These are phyloP conservation scores for Hypoxylon sp. DNA, from an alignment of 2,329 filamentous ascomycete species.

Conservation along the genomic window DNA sequence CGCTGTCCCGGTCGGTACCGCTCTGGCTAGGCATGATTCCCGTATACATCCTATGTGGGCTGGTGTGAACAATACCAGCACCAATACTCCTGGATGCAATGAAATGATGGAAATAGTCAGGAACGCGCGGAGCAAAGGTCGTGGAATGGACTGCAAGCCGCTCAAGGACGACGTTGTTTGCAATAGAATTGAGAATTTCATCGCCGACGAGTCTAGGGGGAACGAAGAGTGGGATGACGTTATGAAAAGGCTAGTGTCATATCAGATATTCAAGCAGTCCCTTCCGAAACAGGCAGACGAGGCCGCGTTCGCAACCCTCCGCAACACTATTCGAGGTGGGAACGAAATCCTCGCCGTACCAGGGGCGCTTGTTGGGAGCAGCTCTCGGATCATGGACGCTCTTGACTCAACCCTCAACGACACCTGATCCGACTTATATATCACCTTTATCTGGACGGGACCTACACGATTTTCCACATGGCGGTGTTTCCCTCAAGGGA, in stretches of 20 bases:
- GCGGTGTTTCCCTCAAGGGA: no score
- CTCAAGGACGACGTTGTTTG: conserved; percentile 1
- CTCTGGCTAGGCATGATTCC: no score
- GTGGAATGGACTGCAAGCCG: neutral
- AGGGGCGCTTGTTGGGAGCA: conserved; percentile 1
- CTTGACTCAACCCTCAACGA: conserved; percentile 1
- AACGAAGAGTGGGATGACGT: neutral
- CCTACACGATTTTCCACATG: no score
- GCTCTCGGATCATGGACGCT: neutral
- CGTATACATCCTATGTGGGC: no score
- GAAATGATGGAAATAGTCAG: conserved; percentile 1
- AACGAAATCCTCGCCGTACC: neutral
- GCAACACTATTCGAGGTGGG: neutral
- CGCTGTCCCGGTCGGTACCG: no score
- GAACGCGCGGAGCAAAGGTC: neutral
- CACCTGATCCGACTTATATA: neutral
- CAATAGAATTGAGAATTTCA: neutral
- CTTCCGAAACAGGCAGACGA: neutral
- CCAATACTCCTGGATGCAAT: no score
- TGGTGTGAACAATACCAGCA: no score
- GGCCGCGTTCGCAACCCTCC: neutral
- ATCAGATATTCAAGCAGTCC: neutral
- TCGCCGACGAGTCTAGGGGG: neutral
- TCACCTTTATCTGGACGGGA: no score
- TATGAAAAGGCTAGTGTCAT: neutral